phyloP scores from a whole-genome alignment of 176 grass and related monocot genomes.

The Oryza punctata region DNA sequence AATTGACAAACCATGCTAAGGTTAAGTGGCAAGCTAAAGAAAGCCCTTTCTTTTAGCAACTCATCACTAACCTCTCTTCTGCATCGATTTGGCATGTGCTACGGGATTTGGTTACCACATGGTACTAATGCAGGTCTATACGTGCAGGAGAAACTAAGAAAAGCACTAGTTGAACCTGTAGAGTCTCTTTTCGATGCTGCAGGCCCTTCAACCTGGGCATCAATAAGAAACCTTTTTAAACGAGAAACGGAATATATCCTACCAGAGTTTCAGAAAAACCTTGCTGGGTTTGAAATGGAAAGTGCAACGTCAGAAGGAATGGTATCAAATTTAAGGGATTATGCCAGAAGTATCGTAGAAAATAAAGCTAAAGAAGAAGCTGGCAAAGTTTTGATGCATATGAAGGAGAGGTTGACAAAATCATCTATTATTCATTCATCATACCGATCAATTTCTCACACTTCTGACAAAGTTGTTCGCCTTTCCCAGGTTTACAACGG shows the following conservation, averaged over 20 bases:
- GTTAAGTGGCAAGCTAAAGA: conserved; percentile 47
- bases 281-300: conserved; percentile 86
- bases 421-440: background rate
- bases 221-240: conserved; percentile 76
- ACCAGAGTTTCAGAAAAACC: conserved; percentile 58
- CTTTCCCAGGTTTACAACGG: conserved; percentile 67
- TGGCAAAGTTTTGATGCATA: conserved; percentile 85
- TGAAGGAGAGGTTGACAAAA: conserved; percentile 89
- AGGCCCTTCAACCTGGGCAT: conserved; percentile 70
- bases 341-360: conserved; percentile 68
- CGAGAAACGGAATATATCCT: conserved; percentile 58
- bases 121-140: conserved; percentile 20
- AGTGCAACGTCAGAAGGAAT: conserved; percentile 47
- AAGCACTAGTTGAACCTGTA: conserved; percentile 85
- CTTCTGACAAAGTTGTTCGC: conserved; percentile 22
- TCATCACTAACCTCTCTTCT: background rate
- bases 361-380: conserved; percentile 96
- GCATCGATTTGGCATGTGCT: conserved; percentile 9
- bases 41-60: conserved; percentile 17
- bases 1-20: conserved; percentile 68
- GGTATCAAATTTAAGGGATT: conserved; percentile 67
- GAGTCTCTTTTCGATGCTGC: conserved; percentile 84
- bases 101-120: background rate
- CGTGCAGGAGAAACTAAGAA: conserved; percentile 66
- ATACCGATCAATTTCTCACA: background rate